phyloP scores from a whole-genome alignment of 192 early-diverging fungal genomes.

The Paraglomus brasilianum region DNA sequence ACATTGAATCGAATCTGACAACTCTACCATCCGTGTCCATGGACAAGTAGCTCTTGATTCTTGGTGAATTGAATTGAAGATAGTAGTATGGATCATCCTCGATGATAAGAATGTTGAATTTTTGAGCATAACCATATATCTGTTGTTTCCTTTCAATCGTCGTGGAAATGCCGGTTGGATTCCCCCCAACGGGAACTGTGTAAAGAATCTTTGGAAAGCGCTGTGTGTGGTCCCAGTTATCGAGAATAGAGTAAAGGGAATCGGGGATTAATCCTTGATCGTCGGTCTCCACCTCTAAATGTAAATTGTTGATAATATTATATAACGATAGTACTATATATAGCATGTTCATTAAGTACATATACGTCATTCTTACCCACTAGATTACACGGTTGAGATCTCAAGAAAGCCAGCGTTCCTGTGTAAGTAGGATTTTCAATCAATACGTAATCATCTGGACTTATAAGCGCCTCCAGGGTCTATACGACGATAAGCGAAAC shows the following conservation, averaged over 20 bases:
- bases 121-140: conserved; percentile 74
- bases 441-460: conserved; percentile 47
- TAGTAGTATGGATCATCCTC: conserved; percentile 98
- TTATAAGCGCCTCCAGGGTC: conserved; percentile 53
- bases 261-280: conserved; percentile 61
- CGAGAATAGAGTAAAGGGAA: conserved; percentile 49
- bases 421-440: conserved; percentile 56
- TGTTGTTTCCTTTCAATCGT: conserved; percentile 70
- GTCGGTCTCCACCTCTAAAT: conserved; percentile 47
- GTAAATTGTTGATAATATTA: too few relatives aligned
- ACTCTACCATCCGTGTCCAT: conserved; percentile 88
- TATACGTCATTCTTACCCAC: conserved; percentile 33
- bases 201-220: conserved; percentile 58
- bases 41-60: conserved; percentile 78
- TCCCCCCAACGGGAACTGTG: conserved; percentile 84
- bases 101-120: conserved; percentile 80
- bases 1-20: conserved; percentile 88
- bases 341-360: neutral
- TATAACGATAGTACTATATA: too few relatives aligned
- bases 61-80: conserved; percentile 66
- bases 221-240: conserved; percentile 42
- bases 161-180: conserved; percentile 87
- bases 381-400: conserved; percentile 46
- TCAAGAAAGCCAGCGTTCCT: conserved; percentile 46
- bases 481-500: too few relatives aligned